These are phyloP conservation scores for Penicillium antarcticum DNA, from an alignment of 495 filamentous ascomycete genomes.

Conservation along the genomic window DNA sequence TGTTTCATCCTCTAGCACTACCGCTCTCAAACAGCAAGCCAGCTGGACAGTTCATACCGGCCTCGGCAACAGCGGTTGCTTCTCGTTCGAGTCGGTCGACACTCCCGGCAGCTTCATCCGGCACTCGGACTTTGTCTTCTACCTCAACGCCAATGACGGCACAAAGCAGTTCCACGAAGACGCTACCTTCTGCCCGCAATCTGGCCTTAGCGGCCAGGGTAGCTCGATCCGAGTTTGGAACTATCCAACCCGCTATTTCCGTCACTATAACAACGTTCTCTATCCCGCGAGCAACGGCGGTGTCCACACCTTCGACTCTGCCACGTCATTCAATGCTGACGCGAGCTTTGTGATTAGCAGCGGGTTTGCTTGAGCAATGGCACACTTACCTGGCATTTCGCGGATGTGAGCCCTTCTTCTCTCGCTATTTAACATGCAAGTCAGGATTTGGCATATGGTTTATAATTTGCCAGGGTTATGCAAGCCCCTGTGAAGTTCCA, in stretches of 20 bases:
- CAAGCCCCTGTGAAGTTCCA: too few species aligned
- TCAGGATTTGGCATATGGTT: too few species aligned
- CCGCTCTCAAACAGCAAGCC: constrained; percentile 44
- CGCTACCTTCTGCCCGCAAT: constrained; percentile 52
- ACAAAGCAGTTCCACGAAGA: constrained; percentile 51
- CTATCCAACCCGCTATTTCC: constrained; percentile 54
- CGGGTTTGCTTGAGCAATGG: constrained; percentile 35
- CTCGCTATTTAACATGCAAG: too few species aligned
- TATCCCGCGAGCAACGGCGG: constrained; percentile 54
- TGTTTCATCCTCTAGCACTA: constrained; percentile 47
- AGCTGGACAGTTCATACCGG: constrained; percentile 54
- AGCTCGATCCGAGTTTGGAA: constrained; percentile 51
- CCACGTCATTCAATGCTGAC: constrained; percentile 46
- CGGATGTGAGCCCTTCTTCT: too few species aligned
- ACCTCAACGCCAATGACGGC: constrained; percentile 45
- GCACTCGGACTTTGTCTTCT: constrained; percentile 45
- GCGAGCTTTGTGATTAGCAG: constrained; percentile 45
- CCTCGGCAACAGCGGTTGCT: constrained; percentile 50
- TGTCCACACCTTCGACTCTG: constrained; percentile 45
- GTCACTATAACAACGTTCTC: constrained; percentile 44
- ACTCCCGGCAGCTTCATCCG: constrained; percentile 54
- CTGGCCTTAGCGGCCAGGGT: constrained; percentile 44
- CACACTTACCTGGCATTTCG: too few species aligned
- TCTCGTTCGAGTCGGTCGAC: constrained; percentile 55
- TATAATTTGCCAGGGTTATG: too few species aligned